Evolutionary conservation across 192 early-diverging fungal species (phyloP), one percentile per base, ranked within the genome.

Genomic region (Entomortierella parvispora): DNA sequence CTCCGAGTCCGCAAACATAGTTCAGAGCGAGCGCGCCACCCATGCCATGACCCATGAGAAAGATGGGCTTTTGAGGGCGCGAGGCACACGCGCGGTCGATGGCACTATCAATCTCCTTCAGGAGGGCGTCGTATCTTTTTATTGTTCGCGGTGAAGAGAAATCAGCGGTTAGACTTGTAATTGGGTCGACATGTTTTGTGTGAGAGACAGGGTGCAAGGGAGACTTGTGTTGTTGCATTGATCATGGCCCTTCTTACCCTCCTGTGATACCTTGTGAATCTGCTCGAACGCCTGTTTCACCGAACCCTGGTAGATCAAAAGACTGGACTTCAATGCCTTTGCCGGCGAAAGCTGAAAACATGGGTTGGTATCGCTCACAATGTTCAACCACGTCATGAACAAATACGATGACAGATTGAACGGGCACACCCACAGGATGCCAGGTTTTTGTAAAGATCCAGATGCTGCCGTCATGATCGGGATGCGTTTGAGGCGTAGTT

Each of bases 1-100:
- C n/a, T 0, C 72, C 72, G 10, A 77, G 60, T 4, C 72, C 72
- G 28, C 65, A 77, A 14, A 77, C 65, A 34, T 77, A 77, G 47
- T 77, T 77, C 0, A 77, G 37, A 4, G 58, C 65, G 0, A 77
- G 44, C 4, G 72, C 72, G 18, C 72, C 72, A 7, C 72, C 72
- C 72, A 77, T 77, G 17, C 72, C 72, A 46, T 77, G 72, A 33
- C 72, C 72, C 65, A 68, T 68, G 0, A 77, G 42, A 20, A 68
- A 68, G 17, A 77, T 33, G 9, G 72, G 72, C 34, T 63, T 68
- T 2, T 42, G 7, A 1, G 65, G 65, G 18, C 58, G 47, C 4
- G 56, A 15, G 0, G 28, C 12, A 0, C 34, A 32, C 5, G 72
- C 72, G 7, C 72, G 64, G 14, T 63, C 72, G 26, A 77, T 62